Base-by-base conservation (phyloP, 2,329 filamentous ascomycete species). In the Fusarium sp. region DNA sequence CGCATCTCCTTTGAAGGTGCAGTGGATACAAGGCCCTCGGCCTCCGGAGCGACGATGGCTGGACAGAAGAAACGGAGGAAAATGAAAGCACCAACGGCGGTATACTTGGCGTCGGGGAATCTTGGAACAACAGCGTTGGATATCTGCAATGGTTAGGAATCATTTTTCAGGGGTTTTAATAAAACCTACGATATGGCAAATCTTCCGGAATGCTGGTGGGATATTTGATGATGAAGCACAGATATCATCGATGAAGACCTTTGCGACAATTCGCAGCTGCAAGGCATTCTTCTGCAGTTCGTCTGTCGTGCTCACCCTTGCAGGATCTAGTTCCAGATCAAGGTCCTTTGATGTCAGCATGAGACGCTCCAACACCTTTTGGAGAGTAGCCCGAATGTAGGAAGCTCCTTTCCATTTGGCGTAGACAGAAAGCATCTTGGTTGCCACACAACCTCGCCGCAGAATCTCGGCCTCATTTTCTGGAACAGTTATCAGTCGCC, bases 21-120 rank as follows among this genome's bases (percentile, higher is more conserved):
- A 2, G 84, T 85, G 18, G 86, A 83, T 20, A 93, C 89, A n/a
- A 93, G 84, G 3, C 90, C 90, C 77, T 93, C 92, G 2, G 87
- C 88, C 78, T 93, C 91, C 0, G 91, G 91, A 1, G 92, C 90
- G 18, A 93, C 91, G 63, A 93, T 93, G 29, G 91, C 91, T 9
- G 91, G 92, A 73, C 91, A 93, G 78, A 93, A 93, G 83, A 93
- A 93, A 10, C 91, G 88, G 27, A 93, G 85, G 77, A 93, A 93
- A 66, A 93, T 90, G 77, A 93, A 93, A 0, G 91, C 91, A 1
- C 91, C 91, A 16, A 93, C 91, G 5, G 91, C 91, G 0, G 91
- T 93, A 77, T 93, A 93, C 80, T 93, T 93, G 7, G 91, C 91
- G 68, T 93, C 91, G 0, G 89, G 90, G 75, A 93, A 93, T 35